Evolutionary conservation across 352 stramenopile genomes (phyloP), one percentile per base, ranked within the genome.

Genomic region (Phytophthora tentaculata): DNA sequence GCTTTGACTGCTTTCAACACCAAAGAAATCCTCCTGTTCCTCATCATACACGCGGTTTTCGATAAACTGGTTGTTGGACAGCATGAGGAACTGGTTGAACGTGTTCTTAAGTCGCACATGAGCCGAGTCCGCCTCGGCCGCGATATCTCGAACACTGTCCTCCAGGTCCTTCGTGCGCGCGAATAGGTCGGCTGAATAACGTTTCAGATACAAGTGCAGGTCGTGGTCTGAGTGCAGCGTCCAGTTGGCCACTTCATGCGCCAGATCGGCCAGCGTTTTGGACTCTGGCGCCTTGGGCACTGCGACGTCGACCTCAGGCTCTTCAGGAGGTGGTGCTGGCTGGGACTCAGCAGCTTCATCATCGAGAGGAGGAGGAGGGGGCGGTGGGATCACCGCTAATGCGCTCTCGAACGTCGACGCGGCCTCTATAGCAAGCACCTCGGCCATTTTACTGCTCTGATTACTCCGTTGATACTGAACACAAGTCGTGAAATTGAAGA

Each of bases 21-120:
- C 74, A 17, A 84, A 86, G 44, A 88, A 77, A 65, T 93, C 83
- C 19, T 94, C 86, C 58, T 95, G 87, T 48, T 95, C 87, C 47
- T 95, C 86, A 67, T 95, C 89, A 71, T 95, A 95, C 45, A 96
- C 88, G 67, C 88, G 88, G 67, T 95, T 95, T 66, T 96, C 89
- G 44, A 96, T 92, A 61, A 96, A 96, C 74, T 96, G 89, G 60
- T 84, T 96, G 69, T 96, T 92, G 13, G 75, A 90, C 19, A 95
- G 77, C 86, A 94, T 85, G 16, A 96, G 79, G 64, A 96, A 96
- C 77, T 92, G 74, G 71, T 95, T 96, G 63, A 95, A 91, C 29
- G 86, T 90, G 76, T 96, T 96, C 20, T 83, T 80, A 0, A 95
- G 74, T 3, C 88, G 83, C 52, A 96, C 87, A 43, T 93, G 75